Percentiles rank a stretch among this genome's conserved stretches.
Conservation (phyloP, 2,329 filamentous ascomycete species). For the Tolypocladium inflatum region DNA sequence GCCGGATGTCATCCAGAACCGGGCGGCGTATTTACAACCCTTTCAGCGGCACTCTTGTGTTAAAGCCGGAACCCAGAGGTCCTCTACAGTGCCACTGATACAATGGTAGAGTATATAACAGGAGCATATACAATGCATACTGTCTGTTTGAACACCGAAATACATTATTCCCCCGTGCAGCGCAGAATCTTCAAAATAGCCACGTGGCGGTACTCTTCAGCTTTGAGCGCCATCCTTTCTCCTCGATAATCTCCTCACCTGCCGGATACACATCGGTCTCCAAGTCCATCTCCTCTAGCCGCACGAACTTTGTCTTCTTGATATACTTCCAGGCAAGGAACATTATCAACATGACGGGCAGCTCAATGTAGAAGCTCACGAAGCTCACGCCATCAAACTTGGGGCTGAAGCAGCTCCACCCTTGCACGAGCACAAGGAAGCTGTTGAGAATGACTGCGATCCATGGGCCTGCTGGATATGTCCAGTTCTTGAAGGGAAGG, state of each 20-base stretch:
- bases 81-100: too few relatives aligned
- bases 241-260: slow-evolving; percentile 15
- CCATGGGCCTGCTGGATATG: slow-evolving; percentile 53
- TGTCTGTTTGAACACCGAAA: neutral
- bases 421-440: slow-evolving; percentile 53
- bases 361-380: slow-evolving; percentile 54
- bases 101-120: too few relatives aligned
- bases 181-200: slow-evolving; percentile 15
- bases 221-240: slow-evolving; percentile 38
- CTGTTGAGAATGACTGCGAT: slow-evolving; percentile 46
- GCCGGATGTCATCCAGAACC: too few relatives aligned
- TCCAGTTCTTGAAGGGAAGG: slow-evolving; percentile 58
- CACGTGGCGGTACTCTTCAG: slow-evolving; percentile 20
- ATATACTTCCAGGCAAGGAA: slow-evolving; percentile 63
- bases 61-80: too few relatives aligned
- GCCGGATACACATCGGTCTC: slow-evolving; percentile 49
- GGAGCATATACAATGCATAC: too few relatives aligned
- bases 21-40: too few relatives aligned
- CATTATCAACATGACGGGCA: slow-evolving; percentile 52
- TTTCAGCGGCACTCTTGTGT: too few relatives aligned
- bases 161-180: neutral
- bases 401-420: slow-evolving; percentile 54
- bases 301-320: slow-evolving; percentile 51
- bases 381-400: slow-evolving; percentile 49
- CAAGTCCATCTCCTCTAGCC: slow-evolving; percentile 52